Base-by-base conservation (phyloP, 768 basidiomycete genomes). In the Termitomyces sp. region DNA sequence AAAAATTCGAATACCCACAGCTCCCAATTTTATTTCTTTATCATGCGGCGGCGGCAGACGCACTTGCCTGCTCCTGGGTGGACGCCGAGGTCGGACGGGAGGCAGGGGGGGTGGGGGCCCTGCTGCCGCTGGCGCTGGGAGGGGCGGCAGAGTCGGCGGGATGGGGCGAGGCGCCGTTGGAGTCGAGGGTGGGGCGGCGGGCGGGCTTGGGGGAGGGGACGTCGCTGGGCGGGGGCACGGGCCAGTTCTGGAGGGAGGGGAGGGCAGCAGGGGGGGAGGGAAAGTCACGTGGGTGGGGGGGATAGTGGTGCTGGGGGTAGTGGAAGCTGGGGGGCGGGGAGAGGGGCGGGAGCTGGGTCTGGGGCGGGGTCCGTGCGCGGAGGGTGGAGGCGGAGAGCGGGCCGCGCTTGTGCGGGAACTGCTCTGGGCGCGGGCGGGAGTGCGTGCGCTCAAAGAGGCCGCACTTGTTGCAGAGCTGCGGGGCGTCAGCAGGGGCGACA, bases 401-500 rank as follows among this genome's bases (percentile, higher is more conserved):
- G 0, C 88, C 88, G 40, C 88, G 79, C 63, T 88, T 88, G 73
- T 89, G 88, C 5, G 88, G 88, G 69, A 90, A 90, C 63, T 89
- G 88, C 61, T 90, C 88, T 0, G 89, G 89, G 43, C 90, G 76
- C 10, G 88, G 85, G 16, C 87, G 81, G 14, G 87, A 88, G 69
- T 91, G 89, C 0, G 89, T 91, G 44, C 89, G 81, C 69, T 91
- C 89, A 61, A 90, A 91, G 4, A 91, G 71, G 16, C 89, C 89
- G 63, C 89, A 91, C 67, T 91, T 91, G 76, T 82, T 82, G 69
- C 81, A 82, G 26, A 82, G 72, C 79, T 81, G 38, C 38, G 51
- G 16, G n/a, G 45, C 26, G 45, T 41, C 9, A 54, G 33, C 76
- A 74, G 36, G 11, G 36, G 46, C 1, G 7, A 18, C n/a, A 38